phyloP scores from a whole-genome alignment of 257 asterid genomes.

The Euphrasia confusa region DNA sequence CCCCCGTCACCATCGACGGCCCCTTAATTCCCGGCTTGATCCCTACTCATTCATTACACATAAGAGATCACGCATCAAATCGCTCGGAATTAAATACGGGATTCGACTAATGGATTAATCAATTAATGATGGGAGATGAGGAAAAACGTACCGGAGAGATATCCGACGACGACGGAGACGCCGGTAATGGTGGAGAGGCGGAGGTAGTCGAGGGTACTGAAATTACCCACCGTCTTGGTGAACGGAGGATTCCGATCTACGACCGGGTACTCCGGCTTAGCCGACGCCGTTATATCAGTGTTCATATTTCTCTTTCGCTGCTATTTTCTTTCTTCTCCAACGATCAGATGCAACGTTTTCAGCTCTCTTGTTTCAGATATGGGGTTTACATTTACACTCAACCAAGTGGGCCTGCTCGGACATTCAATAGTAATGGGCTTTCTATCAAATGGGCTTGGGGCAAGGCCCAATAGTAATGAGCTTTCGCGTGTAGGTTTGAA shows the following conservation, averaged over 20 bases:
- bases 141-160: conserved; percentile 61
- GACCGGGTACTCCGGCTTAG: conserved; percentile 84
- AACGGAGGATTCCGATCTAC: conserved; percentile 92
- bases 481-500: too few species aligned
- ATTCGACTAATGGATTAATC: neutral
- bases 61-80: neutral
- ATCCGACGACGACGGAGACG: conserved; percentile 87
- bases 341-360: conserved; percentile 13
- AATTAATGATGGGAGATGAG: neutral
- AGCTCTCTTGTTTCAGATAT: conserved; percentile 4
- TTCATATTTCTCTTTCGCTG: conserved; percentile 42
- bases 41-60: conserved; percentile 37
- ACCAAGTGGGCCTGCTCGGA: too few species aligned
- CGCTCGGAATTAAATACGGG: neutral
- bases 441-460: too few species aligned
- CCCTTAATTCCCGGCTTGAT: conserved; percentile 91
- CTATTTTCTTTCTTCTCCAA: conserved; percentile 7
- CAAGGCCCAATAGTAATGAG: too few species aligned
- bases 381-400: neutral
- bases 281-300: conserved; percentile 84
- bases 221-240: conserved; percentile 75
- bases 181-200: conserved; percentile 88
- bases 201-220: conserved; percentile 84
- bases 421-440: too few species aligned
- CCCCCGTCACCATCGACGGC: conserved; percentile 98